phyloP scores from a whole-genome alignment of 371 early-diverging fungal genomes.

The Mucor velutinosus region DNA sequence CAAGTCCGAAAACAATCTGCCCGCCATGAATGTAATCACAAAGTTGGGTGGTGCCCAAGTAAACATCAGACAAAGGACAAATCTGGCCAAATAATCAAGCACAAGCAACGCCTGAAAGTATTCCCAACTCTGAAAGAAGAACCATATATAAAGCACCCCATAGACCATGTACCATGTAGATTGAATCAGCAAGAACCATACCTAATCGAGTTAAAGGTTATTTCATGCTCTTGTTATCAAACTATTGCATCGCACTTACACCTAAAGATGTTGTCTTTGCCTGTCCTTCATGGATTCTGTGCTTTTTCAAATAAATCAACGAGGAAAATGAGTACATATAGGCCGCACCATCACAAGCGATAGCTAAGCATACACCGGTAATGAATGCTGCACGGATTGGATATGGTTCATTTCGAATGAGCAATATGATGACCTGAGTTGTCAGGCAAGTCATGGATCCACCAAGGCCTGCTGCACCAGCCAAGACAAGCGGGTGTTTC shows the following conservation, averaged over 20 bases:
- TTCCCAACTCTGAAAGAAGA: constrained; percentile 15
- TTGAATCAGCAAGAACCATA: constrained; percentile 22
- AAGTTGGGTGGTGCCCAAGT: constrained; percentile 18
- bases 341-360: constrained; percentile 1
- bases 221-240: neutral
- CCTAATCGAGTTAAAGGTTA: constrained; percentile 5
- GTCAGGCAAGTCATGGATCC: constrained; percentile 8
- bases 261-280: constrained; percentile 26
- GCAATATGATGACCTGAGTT: constrained; percentile 7
- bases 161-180: constrained; percentile 10
- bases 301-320: constrained; percentile 6
- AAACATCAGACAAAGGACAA: constrained; percentile 21
- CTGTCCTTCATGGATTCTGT: constrained; percentile 13
- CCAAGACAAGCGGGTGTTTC: constrained; percentile 6
- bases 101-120: constrained; percentile 11
- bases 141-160: constrained; percentile 22
- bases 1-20: neutral
- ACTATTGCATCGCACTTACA: constrained; percentile 5
- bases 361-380: constrained; percentile 22
- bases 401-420: constrained; percentile 4
- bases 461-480: neutral
- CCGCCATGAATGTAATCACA: constrained; percentile 14
- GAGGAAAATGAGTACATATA: constrained; percentile 15
- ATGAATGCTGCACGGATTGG: constrained; percentile 17
- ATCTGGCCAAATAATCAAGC: constrained; percentile 16